Evolutionary conservation across 2,329 filamentous ascomycete genomes (phyloP), one percentile per base, ranked within the genome.

Genomic region (Colletotrichum karsti): DNA sequence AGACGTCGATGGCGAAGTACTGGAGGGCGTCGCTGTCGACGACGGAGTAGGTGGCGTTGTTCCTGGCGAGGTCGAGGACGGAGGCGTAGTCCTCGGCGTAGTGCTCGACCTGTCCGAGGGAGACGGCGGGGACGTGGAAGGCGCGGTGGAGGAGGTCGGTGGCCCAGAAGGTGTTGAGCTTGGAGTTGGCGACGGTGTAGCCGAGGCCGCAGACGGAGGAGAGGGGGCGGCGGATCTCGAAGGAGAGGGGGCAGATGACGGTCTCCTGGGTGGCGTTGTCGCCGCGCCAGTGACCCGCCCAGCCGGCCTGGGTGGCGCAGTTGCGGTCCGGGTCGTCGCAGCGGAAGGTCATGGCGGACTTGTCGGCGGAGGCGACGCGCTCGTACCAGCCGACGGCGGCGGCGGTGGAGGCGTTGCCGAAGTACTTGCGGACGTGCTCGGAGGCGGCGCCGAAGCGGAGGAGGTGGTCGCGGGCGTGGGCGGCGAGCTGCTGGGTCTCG

Each of bases 271-370:
- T 89, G 3, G 85, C 90, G 69, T 92, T 92, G 26, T 77, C 74
- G 46, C 90, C 90, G 61, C 91, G 87, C 87, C 87, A 91, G 81
- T 93, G 90, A 35, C 91, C 91, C 50, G 83, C 91, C 85, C 87
- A 92, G 57, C 81, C 74, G 26, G 84, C 81, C 73, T 83, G 84
- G 10, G 75, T 84, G 6, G 70, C 78, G 72, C 91, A 93, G 79
- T 92, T 92, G 20, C 83, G 79, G 72, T 93, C 91, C 0, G 88
- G 85, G 71, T 93, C 88, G 68, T 93, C 91, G 72, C 91, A 92
- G 20, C 90, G 87, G 82, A 92, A 92, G 18, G 89, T 74, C 50
- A 90, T 82, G 26, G 81, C 83, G 0, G 80, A 79, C 73, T 87
- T 88, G 77, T 92, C 85, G 1, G 84, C 88, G 46, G 83, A 83